Evolutionary conservation across 768 basidiomycete species (phyloP).

Genomic region (Boletus huronensis): DNA sequence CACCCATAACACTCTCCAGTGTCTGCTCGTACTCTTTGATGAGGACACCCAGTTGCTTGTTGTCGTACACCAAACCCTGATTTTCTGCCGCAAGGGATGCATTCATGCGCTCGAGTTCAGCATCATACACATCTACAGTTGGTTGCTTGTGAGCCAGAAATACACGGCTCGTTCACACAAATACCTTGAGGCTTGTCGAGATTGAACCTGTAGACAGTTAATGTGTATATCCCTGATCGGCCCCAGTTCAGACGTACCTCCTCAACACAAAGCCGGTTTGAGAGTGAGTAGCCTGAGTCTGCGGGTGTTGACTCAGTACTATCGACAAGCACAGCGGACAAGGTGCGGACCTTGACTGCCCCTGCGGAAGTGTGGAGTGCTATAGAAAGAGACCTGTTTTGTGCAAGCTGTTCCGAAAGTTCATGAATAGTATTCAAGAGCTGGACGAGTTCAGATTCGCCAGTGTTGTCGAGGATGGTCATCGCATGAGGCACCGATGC

Average conservation of each 20-base stretch:
- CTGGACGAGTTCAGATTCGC: slow-evolving; percentile 58
- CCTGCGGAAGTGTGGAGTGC: slow-evolving; percentile 69
- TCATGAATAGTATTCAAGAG: slow-evolving; percentile 71
- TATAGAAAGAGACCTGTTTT: slow-evolving; percentile 70
- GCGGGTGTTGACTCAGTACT: slow-evolving; percentile 5
- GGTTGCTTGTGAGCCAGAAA: neutral
- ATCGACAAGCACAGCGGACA: neutral
- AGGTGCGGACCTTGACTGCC: slow-evolving; percentile 69
- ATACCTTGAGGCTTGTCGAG: slow-evolving; percentile 82
- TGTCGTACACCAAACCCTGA: slow-evolving; percentile 82
- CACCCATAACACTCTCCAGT: slow-evolving; percentile 89
- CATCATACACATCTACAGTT: slow-evolving; percentile 77
- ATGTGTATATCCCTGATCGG: neutral
- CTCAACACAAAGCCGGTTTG: slow-evolving; percentile 91
- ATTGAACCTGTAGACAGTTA: slow-evolving; percentile 58
- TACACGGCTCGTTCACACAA: neutral
- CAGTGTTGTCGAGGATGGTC: slow-evolving; percentile 51
- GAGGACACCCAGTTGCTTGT: slow-evolving; percentile 87
- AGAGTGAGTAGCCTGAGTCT: slow-evolving; percentile 86
- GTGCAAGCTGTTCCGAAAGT: slow-evolving; percentile 78
- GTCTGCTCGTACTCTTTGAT: slow-evolving; percentile 98
- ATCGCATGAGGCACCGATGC: slow-evolving; percentile 28
- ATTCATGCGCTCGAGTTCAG: slow-evolving; percentile 89
- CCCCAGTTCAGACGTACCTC: slow-evolving; percentile 43
- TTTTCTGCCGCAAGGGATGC: slow-evolving; percentile 77